Base-by-base conservation (phyloP, 352 stramenopile species). In the Phytophthora sojae region DNA sequence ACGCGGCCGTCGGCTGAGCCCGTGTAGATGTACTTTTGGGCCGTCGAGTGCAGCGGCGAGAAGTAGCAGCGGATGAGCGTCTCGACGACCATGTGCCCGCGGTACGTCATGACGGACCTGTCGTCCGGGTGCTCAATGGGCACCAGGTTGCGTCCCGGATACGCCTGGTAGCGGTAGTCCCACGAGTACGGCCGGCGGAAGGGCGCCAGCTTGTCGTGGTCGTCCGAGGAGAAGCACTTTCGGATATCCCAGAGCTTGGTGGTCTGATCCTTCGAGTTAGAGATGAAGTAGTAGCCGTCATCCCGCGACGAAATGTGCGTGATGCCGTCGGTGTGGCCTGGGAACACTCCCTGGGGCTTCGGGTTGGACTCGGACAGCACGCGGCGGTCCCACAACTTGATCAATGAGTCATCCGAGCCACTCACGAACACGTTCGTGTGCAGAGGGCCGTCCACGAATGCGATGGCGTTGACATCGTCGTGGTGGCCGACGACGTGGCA, bases 271-370 rank as follows among this genome's bases (percentile, higher is more conserved):
- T 96, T 96, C 0, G 86, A 76, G 72, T 96, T 96, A n/a, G 89
- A 96, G 25, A 96, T 76, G 57, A 96, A 96, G 59, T 96, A 96
- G 73, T 93, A 93, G 4, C 87, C 89, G 69, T 96, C 89, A 66
- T 95, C 87, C 15, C 88, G 83, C 25, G 89, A 93, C 11, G 85
- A 90, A 63, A 96, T 86, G 69, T 95, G 80, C 26, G 87, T 95
- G 50, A 96, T 64, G 3, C 89, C 89, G 56, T 96, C 89, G n/a
- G 85, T 91, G 55, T 96, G 89, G 12, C 89, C 89, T 0, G 85
- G 83, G 29, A 96, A 96, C 4, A 96, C 86, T 2, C 89, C 88
- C 56, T 95, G 87, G 0, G 89, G 83, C 64, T 82, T 88, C 6
- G 86, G 83, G 49, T 91, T 89, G 52, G 85, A 81, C 63, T 91